A percentile compares a stretch with the other conserved stretches of the same genome.
These are phyloP conservation scores for Elongisporangium senticosum DNA, from an alignment of 352 stramenopile genomes.

Conservation along the genomic window DNA sequence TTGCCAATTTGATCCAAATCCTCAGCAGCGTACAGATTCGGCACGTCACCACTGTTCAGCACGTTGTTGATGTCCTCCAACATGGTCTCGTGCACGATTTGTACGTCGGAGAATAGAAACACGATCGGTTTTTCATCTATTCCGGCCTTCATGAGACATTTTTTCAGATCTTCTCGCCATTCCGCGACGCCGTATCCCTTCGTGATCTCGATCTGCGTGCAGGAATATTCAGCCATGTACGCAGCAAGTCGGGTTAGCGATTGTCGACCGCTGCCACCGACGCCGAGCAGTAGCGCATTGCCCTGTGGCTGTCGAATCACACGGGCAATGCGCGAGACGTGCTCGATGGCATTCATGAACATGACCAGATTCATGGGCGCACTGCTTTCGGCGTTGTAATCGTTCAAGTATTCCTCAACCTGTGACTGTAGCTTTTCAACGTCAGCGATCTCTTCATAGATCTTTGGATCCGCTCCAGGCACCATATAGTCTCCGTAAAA, in stretches of 20 bases:
- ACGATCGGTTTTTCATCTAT: conserved; percentile 89
- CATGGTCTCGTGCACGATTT: conserved; percentile 95
- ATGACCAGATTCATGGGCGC: conserved; percentile 87
- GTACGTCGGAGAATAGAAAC: conserved; percentile 93
- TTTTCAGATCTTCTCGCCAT: conserved; percentile 93
- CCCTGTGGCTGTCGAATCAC: conserved; percentile 82
- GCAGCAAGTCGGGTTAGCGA: conserved; percentile 89
- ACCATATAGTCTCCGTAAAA: conserved; percentile 83
- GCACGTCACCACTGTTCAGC: conserved; percentile 93
- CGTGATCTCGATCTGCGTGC: conserved; percentile 94
- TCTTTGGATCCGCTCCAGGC: conserved; percentile 66
- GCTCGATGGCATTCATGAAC: conserved; percentile 85
- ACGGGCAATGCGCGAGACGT: conserved; percentile 77
- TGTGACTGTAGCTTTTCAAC: conserved; percentile 81
- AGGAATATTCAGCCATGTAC: conserved; percentile 91
- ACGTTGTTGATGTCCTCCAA: conserved; percentile 94
- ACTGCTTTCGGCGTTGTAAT: conserved; percentile 91
- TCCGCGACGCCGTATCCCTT: conserved; percentile 92
- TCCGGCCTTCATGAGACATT: conserved; percentile 83
- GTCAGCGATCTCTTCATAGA: conserved; percentile 87
- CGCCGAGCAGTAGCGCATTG: conserved; percentile 89
- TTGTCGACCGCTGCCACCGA: conserved; percentile 91
- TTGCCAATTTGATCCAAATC: conserved; percentile 91
- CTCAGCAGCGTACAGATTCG: conserved; percentile 90
- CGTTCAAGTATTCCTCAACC: conserved; percentile 86